phyloP scores from a whole-genome alignment of 2,329 filamentous ascomycete genomes.

The Penicillium aurantiogriseum region DNA sequence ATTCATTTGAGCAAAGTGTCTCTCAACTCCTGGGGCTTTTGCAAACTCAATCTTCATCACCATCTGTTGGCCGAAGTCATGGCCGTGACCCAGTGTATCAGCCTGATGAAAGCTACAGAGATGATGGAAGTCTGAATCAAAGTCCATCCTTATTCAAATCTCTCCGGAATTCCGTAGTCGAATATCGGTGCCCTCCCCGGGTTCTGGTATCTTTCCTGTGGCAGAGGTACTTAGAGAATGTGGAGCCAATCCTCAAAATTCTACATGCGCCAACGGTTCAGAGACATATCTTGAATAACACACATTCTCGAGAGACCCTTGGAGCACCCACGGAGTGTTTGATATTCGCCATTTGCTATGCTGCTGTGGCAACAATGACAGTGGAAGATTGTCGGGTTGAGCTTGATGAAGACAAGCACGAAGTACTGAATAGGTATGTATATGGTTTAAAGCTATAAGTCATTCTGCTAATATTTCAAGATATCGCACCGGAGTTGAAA shows the following conservation, averaged over 20 bases:
- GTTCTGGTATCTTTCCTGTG: constrained; percentile 14
- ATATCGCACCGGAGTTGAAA: constrained; percentile 13
- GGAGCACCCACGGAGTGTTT: constrained; percentile 10
- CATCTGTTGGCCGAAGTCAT: neutral
- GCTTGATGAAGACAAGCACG: constrained; percentile 11
- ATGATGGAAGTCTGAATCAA: neutral
- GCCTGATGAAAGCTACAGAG: neutral
- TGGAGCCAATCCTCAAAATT: constrained; percentile 58
- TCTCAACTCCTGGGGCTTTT: constrained; percentile 9
- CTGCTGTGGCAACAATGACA: constrained; percentile 8
- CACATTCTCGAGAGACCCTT: neutral
- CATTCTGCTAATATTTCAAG: constrained; percentile 9
- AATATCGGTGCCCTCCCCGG: constrained; percentile 1
- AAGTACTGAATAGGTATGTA: constrained; percentile 14
- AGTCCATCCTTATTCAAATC: neutral
- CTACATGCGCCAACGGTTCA: constrained; percentile 55
- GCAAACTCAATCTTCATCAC: neutral
- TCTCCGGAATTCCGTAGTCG: neutral
- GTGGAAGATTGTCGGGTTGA: neutral
- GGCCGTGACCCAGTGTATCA: neutral
- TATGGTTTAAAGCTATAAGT: neutral
- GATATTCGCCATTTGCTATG: constrained; percentile 21
- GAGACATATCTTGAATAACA: constrained; percentile 42
- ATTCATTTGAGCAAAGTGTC: neutral
- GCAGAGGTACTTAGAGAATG: constrained; percentile 29